Percentiles rank a stretch among this genome's conserved stretches.
Conservation (phyloP, 441 rosid species). For the Sinapis alba region DNA sequence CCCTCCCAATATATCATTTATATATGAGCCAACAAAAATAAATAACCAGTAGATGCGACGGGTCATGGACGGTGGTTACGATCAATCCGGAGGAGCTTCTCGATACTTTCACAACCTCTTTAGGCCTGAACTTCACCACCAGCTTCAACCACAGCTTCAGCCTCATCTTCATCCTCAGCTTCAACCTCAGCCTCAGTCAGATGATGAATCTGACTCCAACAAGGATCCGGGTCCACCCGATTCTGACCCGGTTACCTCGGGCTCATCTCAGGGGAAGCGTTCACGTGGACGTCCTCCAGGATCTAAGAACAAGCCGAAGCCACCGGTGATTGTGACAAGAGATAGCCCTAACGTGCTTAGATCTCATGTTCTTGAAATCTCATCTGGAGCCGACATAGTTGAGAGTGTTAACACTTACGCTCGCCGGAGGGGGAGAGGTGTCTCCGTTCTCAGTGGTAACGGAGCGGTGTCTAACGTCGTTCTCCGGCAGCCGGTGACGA, state of each 20-base stretch:
- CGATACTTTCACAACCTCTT: background rate
- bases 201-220: conserved; percentile 44
- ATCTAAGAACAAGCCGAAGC: conserved; percentile 69
- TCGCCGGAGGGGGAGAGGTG: conserved; percentile 57
- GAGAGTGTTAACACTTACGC: conserved; percentile 62
- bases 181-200: conserved; percentile 32
- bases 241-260: conserved; percentile 47
- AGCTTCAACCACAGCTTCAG: conserved; percentile 18
- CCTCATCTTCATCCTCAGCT: conserved; percentile 6
- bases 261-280: conserved; percentile 53
- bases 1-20: conserved; percentile 22
- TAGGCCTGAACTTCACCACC: background rate
- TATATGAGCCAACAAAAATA: conserved; percentile 22
- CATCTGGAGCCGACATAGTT: conserved; percentile 60
- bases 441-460: conserved; percentile 58
- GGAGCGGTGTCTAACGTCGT: conserved; percentile 58
- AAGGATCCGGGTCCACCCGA: conserved; percentile 47
- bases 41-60: conserved; percentile 34
- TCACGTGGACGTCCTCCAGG: conserved; percentile 73
- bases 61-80: conserved; percentile 51
- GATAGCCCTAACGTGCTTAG: conserved; percentile 70
- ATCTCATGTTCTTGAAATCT: conserved; percentile 65
- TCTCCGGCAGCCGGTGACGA: conserved; percentile 51
- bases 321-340: conserved; percentile 64
- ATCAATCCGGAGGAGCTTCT: conserved; percentile 40